These are phyloP conservation scores for Pontederia paniculata DNA, from an alignment of 176 grass and related monocot species.

Conservation along the genomic window DNA sequence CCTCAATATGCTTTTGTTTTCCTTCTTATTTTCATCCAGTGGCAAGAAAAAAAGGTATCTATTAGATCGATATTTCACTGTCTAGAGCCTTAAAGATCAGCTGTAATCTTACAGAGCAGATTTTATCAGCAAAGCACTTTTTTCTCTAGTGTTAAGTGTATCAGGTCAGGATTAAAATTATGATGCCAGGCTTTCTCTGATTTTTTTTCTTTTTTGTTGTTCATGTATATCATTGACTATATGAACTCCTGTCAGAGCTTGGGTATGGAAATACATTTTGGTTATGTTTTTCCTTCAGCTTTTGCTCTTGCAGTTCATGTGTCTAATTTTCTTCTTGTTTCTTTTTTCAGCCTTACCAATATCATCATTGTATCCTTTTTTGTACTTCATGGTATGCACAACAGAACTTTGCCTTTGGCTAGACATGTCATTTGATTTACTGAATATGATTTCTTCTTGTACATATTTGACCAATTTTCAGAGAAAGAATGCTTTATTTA, in stretches of 20 bases:
- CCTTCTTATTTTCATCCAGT: too few relatives aligned
- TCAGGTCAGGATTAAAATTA: too few relatives aligned
- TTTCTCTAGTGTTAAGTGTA: too few relatives aligned
- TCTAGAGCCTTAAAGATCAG: too few relatives aligned
- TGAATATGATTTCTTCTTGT: background rate
- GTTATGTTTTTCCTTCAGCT: background rate
- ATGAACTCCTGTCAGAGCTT: background rate
- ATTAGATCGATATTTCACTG: too few relatives aligned
- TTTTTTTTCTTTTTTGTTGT: too few relatives aligned
- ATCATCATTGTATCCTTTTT: slow-evolving; percentile 44
- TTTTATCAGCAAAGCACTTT: too few relatives aligned
- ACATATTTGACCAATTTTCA: background rate
- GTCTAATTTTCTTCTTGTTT: slow-evolving; percentile 1
- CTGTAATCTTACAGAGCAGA: too few relatives aligned
- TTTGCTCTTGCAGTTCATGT: background rate
- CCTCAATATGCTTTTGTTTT: too few relatives aligned
- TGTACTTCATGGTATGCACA: slow-evolving; percentile 65
- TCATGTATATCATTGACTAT: too few relatives aligned
- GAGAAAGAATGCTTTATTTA: background rate
- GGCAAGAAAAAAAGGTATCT: too few relatives aligned
- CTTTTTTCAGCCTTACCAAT: slow-evolving; percentile 48
- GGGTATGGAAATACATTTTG: background rate
- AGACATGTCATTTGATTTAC: background rate
- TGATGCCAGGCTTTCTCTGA: too few relatives aligned
- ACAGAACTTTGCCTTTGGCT: background rate